These are phyloP conservation scores for Alternaria metachromatica DNA, from an alignment of 2,329 filamentous ascomycete species.

Conservation along the genomic window DNA sequence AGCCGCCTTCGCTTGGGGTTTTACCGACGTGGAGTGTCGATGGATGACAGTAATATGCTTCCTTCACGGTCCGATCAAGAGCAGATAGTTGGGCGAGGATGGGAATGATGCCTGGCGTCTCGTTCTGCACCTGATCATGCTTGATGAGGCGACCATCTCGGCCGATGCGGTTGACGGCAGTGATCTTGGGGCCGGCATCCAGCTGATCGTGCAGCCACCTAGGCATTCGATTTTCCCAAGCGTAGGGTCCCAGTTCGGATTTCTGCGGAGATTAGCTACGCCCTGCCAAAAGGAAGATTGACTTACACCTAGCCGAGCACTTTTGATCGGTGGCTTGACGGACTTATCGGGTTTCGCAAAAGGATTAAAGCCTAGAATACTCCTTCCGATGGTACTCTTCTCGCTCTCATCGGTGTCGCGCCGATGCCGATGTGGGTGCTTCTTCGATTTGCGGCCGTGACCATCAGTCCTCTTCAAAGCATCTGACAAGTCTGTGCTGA, in stretches of 20 bases:
- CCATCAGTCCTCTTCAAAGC: conserved; percentile 22
- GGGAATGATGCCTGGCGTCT: conserved; percentile 54
- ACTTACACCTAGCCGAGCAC: conserved; percentile 46
- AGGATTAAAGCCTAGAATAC: conserved; percentile 44
- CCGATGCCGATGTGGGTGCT: conserved; percentile 30
- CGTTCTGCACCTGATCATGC: conserved; percentile 52
- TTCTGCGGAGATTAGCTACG: conserved; percentile 41
- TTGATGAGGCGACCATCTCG: conserved; percentile 52
- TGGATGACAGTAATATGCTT: conserved; percentile 81
- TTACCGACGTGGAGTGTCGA: conserved; percentile 82
- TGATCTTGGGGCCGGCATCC: conserved; percentile 49
- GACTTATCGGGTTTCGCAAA: conserved; percentile 37
- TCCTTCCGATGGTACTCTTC: conserved; percentile 46
- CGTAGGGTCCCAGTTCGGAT: conserved; percentile 56
- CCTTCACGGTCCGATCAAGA: conserved; percentile 67
- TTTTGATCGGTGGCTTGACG: conserved; percentile 39
- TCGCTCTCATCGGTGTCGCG: conserved; percentile 38
- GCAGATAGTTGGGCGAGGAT: conserved; percentile 59
- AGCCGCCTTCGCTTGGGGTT: conserved; percentile 79
- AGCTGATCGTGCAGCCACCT: conserved; percentile 51
- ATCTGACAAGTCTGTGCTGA: conserved; percentile 26
- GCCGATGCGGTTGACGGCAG: conserved; percentile 49
- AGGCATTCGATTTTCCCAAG: conserved; percentile 56
- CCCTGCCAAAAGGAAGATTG: background rate
- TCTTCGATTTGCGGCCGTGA: conserved; percentile 30